Evolutionary conservation across 2,329 filamentous ascomycete genomes (phyloP), one percentile per base, ranked within the genome.

Genomic region (Plectosphaerella cucumerina): DNA sequence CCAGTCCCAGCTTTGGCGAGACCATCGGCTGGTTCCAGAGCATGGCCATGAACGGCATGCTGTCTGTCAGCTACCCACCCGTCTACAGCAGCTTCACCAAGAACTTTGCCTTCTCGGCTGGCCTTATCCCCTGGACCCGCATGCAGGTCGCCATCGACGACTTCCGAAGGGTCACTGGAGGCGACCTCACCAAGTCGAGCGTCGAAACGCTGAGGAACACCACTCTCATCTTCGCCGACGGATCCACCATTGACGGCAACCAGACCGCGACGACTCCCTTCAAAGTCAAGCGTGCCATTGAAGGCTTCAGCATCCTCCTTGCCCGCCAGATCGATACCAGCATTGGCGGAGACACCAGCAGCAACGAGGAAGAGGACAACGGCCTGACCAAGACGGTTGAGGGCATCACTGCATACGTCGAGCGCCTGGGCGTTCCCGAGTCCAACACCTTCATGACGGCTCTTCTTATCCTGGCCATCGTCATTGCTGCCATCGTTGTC

Each of bases 401-500:
- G 45, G 90, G 90, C 48, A 87, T 97, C 61, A 81, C 92, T 66
- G 89, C 82, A 26, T 96, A 87, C 62, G 87, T 86, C n/a, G 85
- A 96, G 65, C 78, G 92, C 65, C 80, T 96, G 51, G 84, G 82
- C 42, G 91, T 97, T 49, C 94, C 94, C 17, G 82, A 88, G 59
- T 85, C 89, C 46, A 96, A 97, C 72, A 91, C 90, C 2, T 97
- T 97, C 74, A 96, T 99, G 92, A 97, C 90, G 0, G 85, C 96
- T 5, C 80, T 97, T 2, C 76, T 97, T 48, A 76, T 97, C 53
- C 93, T 96, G 54, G 89, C 90, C 55, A 94, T 96, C 57, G 78
- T 95, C 48, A 82, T 97, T 56, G 92, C 85, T 4, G 81, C 82
- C 33, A 93, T 97, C 57, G 86, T 89, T 42, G 88, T 96, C 21